These are phyloP conservation scores for Citrus reticulata DNA, from an alignment of 345 rosid genomes.

Conservation along the genomic window DNA sequence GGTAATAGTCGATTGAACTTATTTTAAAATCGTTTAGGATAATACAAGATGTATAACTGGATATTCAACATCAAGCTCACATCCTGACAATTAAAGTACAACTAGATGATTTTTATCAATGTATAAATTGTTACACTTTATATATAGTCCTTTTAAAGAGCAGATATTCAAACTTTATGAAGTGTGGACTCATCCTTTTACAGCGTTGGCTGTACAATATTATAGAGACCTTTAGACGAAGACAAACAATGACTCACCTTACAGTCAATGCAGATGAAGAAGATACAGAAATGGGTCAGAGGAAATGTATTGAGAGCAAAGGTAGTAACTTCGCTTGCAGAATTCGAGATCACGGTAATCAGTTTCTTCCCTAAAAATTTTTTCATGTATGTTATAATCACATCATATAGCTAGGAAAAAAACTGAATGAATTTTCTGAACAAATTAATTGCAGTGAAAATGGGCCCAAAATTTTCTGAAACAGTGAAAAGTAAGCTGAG, in stretches of 20 bases:
- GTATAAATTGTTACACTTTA: no score
- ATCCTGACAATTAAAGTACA: no score
- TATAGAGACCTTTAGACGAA: no score
- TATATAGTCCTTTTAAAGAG: no score
- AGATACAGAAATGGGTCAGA: conserved; percentile 1
- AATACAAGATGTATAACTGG: no score
- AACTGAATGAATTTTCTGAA: neutral
- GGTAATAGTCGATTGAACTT: no score
- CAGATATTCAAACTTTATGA: no score
- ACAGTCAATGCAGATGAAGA: conserved; percentile 5
- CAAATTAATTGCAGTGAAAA: conserved; percentile 23
- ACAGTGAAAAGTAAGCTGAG: conserved; percentile 42
- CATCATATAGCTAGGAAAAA: neutral
- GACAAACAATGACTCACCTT: neutral
- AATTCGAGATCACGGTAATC: conserved; percentile 33
- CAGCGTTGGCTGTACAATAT: no score
- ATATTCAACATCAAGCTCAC: no score
- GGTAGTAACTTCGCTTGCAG: conserved; percentile 22
- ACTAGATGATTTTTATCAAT: no score
- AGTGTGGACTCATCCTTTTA: neutral
- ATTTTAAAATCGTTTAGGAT: no score
- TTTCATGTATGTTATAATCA: neutral
- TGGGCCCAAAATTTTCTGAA: conserved; percentile 30
- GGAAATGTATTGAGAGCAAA: conserved; percentile 17
- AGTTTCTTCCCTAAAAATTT: neutral